Base-by-base conservation (phyloP, 2,329 filamentous ascomycete genomes). In the Fusarium newnesense region DNA sequence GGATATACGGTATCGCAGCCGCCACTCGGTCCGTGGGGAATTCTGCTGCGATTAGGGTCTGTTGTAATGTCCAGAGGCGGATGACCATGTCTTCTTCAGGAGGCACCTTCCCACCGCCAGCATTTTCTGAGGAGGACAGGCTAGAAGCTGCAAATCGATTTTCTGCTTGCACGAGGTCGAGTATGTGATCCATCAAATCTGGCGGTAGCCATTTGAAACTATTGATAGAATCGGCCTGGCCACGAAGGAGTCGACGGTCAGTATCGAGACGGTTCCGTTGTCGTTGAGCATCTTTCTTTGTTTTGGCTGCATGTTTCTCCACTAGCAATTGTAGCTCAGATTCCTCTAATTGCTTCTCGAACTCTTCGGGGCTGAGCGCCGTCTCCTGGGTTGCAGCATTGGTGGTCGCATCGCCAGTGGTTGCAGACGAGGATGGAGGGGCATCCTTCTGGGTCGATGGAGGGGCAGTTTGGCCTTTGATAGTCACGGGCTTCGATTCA, bases 301-400 rank as follows among this genome's bases (percentile, higher is more conserved):
- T 92, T 81, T 96, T 97, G 44, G 89, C 84, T 0, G 92, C 92
- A 81, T 96, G 85, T 79, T 95, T 96, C 72, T 98, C 96, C 21
- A 98, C 92, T 10, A 98, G 84, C 28, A 94, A 84, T 81, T 98
- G 95, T 42, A 99, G 86, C 77, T 97, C 94, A n/a, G 94, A 93
- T 77, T 95, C 92, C 80, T 98, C 94, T 21, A 98, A 88, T 77
- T 97, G 94, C 72, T 86, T 91, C 79, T 98, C 96, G 58, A 98
- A 93, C 80, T 98, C 94, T 79, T 98, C 96, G 2, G 96, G 92
- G 54, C 90, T 94, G 73, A 96, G 83, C 34, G 88, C 84, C 61
- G 89, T 84, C 59, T 83, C 75, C 37, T 80, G 70, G n/a, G 63
- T 39, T 37, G 53, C 56, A 42, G 62, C 37, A 19, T 60, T 74